Percentiles rank a stretch among this genome's conserved stretches.
Conservation (phyloP, 805 yeast species). For the Yamadazyma kitorensis region DNA sequence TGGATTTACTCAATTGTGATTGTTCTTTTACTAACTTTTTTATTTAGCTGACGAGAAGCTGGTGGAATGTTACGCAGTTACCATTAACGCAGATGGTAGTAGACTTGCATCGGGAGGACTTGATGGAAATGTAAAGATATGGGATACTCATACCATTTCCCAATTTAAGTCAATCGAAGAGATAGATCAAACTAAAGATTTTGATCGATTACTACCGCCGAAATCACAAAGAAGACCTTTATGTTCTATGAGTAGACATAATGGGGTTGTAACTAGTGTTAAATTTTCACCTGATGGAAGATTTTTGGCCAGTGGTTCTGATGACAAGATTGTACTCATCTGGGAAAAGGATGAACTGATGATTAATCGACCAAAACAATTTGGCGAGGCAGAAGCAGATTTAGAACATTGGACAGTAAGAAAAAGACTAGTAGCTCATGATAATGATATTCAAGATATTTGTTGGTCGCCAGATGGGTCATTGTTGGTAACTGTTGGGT, state of each 20-base stretch:
- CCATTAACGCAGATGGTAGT: slow-evolving; percentile 76
- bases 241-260: slow-evolving; percentile 91
- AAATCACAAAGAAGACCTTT: slow-evolving; percentile 47
- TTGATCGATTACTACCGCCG: slow-evolving; percentile 17
- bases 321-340: slow-evolving; percentile 83
- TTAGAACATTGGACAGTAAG: slow-evolving; percentile 93
- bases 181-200: slow-evolving; percentile 5
- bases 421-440: slow-evolving; percentile 91
- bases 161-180: slow-evolving; percentile 32
- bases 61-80: slow-evolving; percentile 82
- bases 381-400: slow-evolving; percentile 68
- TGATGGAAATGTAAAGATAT: slow-evolving; percentile 85
- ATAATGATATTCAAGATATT: slow-evolving; percentile 94
- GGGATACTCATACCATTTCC: slow-evolving; percentile 65
- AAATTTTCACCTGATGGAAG: slow-evolving; percentile 90
- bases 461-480: slow-evolving; percentile 98
- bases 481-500: slow-evolving; percentile 87
- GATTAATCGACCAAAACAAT: slow-evolving; percentile 52
- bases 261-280: slow-evolving; percentile 94
- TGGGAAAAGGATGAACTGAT: slow-evolving; percentile 87
- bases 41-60: slow-evolving; percentile 77
- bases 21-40: too few species aligned
- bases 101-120: slow-evolving; percentile 91
- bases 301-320: slow-evolving; percentile 91
- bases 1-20: slow-evolving; percentile 17